Evolutionary conservation across 2,329 filamentous ascomycete genomes (phyloP).

Genomic region (Colletotrichum chlorophyti): DNA sequence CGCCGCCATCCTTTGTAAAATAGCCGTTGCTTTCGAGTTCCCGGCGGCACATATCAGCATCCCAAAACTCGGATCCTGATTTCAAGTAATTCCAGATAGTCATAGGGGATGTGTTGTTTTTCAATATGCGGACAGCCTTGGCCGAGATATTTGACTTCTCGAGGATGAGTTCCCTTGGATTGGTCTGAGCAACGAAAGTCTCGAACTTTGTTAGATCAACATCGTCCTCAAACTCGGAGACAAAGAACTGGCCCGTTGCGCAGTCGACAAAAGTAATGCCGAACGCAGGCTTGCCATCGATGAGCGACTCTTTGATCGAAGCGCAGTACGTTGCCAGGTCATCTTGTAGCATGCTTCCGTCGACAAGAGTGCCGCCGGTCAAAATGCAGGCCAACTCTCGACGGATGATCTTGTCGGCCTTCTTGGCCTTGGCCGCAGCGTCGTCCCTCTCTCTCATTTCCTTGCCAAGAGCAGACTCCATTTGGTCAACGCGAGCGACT

Average conservation of each 20-base stretch:
- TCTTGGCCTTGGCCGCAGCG: conserved; percentile 64
- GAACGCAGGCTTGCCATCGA: conserved; percentile 80
- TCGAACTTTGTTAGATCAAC: conserved; percentile 95
- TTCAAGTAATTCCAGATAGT: conserved; percentile 97
- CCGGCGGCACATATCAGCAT: conserved; percentile 79
- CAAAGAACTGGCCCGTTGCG: conserved; percentile 91
- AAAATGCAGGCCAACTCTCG: conserved; percentile 90
- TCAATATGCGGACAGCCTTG: conserved; percentile 91
- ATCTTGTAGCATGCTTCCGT: conserved; percentile 95
- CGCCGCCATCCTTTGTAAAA: conserved; percentile 65
- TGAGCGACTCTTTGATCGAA: conserved; percentile 84
- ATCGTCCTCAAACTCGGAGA: conserved; percentile 93
- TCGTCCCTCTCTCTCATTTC: conserved; percentile 96
- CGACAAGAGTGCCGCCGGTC: conserved; percentile 90
- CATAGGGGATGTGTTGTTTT: conserved; percentile 91
- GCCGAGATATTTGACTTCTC: conserved; percentile 87
- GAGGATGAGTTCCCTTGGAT: conserved; percentile 85
- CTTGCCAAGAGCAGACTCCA: conserved; percentile 93
- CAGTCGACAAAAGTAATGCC: conserved; percentile 95
- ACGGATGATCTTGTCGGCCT: conserved; percentile 91
- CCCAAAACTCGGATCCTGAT: conserved; percentile 87
- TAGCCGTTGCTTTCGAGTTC: conserved; percentile 84
- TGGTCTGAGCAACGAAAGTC: conserved; percentile 91
- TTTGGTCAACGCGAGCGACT: conserved; percentile 94
- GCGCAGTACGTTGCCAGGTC: conserved; percentile 98